Evolutionary conservation across 108 stramenopile species (phyloP), one percentile per base, ranked within the genome.

Genomic region (Skeletonema grethae): DNA sequence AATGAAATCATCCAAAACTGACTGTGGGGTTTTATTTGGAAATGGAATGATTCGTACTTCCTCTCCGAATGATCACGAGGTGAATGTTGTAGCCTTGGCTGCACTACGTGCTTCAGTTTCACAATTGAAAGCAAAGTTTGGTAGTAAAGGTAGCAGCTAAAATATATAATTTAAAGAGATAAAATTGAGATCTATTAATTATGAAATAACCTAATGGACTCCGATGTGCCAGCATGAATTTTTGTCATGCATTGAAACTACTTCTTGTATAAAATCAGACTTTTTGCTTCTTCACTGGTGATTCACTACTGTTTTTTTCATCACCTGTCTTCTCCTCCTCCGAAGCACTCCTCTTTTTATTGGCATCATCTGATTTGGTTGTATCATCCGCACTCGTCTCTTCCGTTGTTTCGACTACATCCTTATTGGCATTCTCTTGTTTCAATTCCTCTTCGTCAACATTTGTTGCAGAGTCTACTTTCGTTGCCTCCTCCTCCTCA

Each of bases 71-170:
- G 80, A 82, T 75, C 73, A 67, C 48, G 73, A 75, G 31, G 63
- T 66, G 28, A 75, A 75, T 67, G 61, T 82, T 29, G 80, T 82
- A 0, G 80, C 73, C 6, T 71, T 82, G 60, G 64, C 74, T 28
- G 60, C 80, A 18, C 36, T 82, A 64, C 80, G 80, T 8, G 80
- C 80, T 38, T 82, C 80, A n/a, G 58, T 75, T 1, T 71, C 80
- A 4, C 50, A 65, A 29, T 31, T 82, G 36, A 75, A 67, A 39
- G 46, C 38, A 11, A 41, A 74, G 2, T 81, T 71, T 67, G 73
- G 65, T 3, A 56, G 67, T 64, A 48, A 10, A 4, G 6, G 22
- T 7, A 18, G 22, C 22, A 34, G 6, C 32, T 34, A 34, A 5
- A 5, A 34, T 34, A 5, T 7, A 34, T 34, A 34, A 34, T 5